These are phyloP conservation scores for Alternaria sp. DNA, from an alignment of 2,329 filamentous ascomycete genomes.

Conservation along the genomic window DNA sequence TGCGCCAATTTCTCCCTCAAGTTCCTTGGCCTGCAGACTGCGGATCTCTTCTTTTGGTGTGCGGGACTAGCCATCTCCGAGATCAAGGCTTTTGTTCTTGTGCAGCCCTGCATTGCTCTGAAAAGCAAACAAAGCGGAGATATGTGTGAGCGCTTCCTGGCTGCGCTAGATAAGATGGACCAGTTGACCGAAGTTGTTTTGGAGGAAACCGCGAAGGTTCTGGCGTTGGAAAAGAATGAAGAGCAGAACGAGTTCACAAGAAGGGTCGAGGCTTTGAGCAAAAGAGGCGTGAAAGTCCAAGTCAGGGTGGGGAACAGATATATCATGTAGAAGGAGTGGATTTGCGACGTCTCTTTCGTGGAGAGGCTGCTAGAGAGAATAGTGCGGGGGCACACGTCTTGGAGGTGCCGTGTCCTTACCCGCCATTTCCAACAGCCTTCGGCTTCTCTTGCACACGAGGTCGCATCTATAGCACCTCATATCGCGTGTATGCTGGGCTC, in stretches of 20 bases:
- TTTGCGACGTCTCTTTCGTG: neutral
- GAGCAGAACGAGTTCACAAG: conserved; percentile 5
- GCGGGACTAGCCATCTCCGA: neutral
- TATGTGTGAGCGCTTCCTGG: neutral
- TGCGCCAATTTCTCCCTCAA: conserved; percentile 18
- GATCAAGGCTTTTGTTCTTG: conserved; percentile 5
- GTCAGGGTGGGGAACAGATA: neutral
- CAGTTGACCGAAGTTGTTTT: neutral
- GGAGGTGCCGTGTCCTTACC: neutral
- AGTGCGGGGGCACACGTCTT: neutral
- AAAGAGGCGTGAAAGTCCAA: neutral
- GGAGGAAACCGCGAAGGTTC: neutral
- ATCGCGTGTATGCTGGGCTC: conserved; percentile 9
- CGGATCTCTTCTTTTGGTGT: conserved; percentile 12
- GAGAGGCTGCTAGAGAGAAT: neutral
- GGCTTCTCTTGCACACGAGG: neutral
- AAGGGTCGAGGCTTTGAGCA: neutral
- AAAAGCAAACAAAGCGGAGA: neutral
- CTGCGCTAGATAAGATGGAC: neutral
- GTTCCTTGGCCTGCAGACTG: conserved; percentile 10
- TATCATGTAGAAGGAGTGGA: neutral
- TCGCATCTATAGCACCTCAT: neutral
- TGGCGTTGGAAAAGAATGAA: neutral
- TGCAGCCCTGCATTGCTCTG: neutral
- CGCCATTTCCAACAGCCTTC: neutral